Evolutionary conservation across 129 eudicot genomes (phyloP).

Genomic region (Logfia minima): DNA sequence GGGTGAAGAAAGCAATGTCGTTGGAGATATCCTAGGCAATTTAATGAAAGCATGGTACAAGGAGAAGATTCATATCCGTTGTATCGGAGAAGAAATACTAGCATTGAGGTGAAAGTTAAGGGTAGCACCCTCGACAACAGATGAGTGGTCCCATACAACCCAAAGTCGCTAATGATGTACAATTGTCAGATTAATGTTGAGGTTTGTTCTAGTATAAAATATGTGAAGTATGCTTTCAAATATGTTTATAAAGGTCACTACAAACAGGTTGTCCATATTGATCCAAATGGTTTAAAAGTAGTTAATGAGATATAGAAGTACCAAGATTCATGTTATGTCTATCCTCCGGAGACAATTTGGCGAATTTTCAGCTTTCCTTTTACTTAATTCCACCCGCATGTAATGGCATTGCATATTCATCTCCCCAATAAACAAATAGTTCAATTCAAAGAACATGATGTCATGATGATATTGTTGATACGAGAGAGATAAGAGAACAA

Average conservation of each 20-base stretch:
- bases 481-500: no score
- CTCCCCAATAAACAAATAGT: no score
- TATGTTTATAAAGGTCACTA: not conserved
- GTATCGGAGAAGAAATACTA: constrained; percentile 16
- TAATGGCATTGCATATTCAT: no score
- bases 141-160: not conserved
- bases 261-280: no score
- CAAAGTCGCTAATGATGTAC: not conserved
- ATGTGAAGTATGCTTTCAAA: not conserved
- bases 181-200: not conserved
- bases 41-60: not conserved
- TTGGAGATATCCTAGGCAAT: constrained; percentile 10
- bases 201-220: not conserved
- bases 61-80: constrained; percentile 25
- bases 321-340: no score
- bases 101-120: not conserved
- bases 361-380: no score
- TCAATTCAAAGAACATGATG: not conserved
- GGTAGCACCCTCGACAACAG: not conserved
- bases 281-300: no score
- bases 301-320: no score
- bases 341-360: no score
- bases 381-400: no score
- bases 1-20: not conserved
- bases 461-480: no score